Evolutionary conservation across 495 filamentous ascomycete genomes (phyloP), one percentile per base, ranked within the genome.

Genomic region (Pyrenula massariospora): DNA sequence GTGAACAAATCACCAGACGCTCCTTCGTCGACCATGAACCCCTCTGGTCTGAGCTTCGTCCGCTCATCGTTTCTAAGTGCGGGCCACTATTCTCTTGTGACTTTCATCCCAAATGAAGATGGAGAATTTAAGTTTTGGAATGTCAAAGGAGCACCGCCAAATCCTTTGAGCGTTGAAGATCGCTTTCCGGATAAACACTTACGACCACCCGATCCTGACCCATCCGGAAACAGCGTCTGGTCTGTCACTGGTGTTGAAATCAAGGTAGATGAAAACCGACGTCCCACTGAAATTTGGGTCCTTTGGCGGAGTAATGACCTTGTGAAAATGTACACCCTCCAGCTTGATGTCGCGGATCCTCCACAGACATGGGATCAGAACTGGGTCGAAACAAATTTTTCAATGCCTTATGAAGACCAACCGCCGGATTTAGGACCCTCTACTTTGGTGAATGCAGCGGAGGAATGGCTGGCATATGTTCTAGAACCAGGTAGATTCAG

Each of bases 41-140:
- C 93, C 60, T 81, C 61, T 65, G 88, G 77, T 68, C 76, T 69
- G 69, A 86, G 74, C 59, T 74, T 97, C 24, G 77, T 96, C 49
- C 80, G 82, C 54, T 78, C 96, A 12, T 75, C 91, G 54, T 78
- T 87, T 57, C 79, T 90, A 21, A 82, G 88, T 22, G n/a, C 22
- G 19, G 22, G n/a, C 5, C 19, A 20, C 50, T 24, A 52, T 20
- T 24, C 50, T 24, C 19, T 52, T 5, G 50, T 52, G 8, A 92
- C 89, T 12, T 96, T 89, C 67, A 95, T 91, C 25, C 90, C 93
- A 10, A 75, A 90, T 62, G 83, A 88, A 57, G 75, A 90, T 65
- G 88, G 89, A 22, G 84, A 90, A 60, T 96, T 99, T 79, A 97
- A 96, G 69, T 91, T 99, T 69, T 99, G 91, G 89, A 84, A 80